These are phyloP conservation scores for Panicum virgatum DNA, from an alignment of 202 grass and related monocot genomes.

Conservation along the genomic window DNA sequence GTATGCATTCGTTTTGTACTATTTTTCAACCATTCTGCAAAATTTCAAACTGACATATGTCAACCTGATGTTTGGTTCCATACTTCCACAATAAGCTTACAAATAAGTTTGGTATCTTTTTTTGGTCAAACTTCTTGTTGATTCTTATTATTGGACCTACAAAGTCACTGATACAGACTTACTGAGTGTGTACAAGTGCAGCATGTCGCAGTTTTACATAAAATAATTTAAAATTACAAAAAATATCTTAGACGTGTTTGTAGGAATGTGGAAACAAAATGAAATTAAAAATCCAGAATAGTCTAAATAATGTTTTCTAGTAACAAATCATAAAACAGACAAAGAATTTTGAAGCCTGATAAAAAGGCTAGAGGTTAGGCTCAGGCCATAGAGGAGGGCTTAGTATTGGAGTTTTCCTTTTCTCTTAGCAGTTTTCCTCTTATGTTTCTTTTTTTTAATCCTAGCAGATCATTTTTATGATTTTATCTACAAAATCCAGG, in stretches of 20 bases:
- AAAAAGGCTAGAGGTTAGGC: neutral
- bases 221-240: neutral
- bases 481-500: constrained; percentile 19
- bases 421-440: neutral
- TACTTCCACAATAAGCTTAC: neutral
- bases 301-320: neutral
- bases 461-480: neutral
- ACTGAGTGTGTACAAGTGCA: neutral
- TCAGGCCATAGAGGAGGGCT: neutral
- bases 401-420: neutral
- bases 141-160: neutral
- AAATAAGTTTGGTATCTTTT: neutral
- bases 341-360: neutral
- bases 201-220: neutral
- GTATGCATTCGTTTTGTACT: neutral
- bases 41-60: neutral
- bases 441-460: neutral
- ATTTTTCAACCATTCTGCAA: neutral
- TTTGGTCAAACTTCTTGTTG: neutral
- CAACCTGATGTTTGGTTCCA: neutral
- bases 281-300: neutral
- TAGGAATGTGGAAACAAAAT: neutral
- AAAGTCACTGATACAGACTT: neutral
- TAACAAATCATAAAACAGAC: neutral
- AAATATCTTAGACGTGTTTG: neutral